Conservation (phyloP, 1,139 yeast genomes). For the Kodamaea ohmeri region DNA sequence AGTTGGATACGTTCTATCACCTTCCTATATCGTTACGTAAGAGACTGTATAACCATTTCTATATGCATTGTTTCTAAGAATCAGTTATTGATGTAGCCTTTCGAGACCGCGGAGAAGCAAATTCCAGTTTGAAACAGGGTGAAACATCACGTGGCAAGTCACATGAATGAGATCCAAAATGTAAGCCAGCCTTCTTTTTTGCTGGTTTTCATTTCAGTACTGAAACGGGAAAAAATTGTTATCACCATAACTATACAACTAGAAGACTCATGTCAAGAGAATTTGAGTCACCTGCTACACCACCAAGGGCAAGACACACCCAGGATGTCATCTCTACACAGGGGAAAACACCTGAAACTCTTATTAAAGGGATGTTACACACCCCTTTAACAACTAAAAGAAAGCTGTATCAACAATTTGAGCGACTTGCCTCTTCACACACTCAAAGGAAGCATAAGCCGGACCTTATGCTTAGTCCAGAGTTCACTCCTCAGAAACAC, state of each 20-base stretch:
- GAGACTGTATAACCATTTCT: too few relatives aligned
- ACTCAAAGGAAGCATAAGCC: constrained; percentile 12
- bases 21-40: too few relatives aligned
- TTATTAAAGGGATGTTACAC: constrained; percentile 10
- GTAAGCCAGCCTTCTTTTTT: constrained; percentile 8
- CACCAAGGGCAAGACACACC: constrained; percentile 9
- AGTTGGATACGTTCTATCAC: too few relatives aligned
- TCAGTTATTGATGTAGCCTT: too few relatives aligned
- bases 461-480: constrained; percentile 12
- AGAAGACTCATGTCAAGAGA: constrained; percentile 1
- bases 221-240: constrained; percentile 5
- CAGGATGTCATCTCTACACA: background rate
- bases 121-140: background rate
- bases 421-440: background rate
- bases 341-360: constrained; percentile 8
- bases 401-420: constrained; percentile 7
- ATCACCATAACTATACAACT: background rate
- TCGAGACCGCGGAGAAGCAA: too few relatives aligned
- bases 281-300: constrained; percentile 11
- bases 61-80: too few relatives aligned
- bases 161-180: background rate
- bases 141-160: background rate
- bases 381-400: constrained; percentile 10
- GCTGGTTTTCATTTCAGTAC: constrained; percentile 8
- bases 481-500: constrained; percentile 13